Evolutionary conservation across 1,284 basidiomycete genomes (phyloP), one percentile per base, ranked within the genome.

Genomic region (Ceratobasidium sp.): DNA sequence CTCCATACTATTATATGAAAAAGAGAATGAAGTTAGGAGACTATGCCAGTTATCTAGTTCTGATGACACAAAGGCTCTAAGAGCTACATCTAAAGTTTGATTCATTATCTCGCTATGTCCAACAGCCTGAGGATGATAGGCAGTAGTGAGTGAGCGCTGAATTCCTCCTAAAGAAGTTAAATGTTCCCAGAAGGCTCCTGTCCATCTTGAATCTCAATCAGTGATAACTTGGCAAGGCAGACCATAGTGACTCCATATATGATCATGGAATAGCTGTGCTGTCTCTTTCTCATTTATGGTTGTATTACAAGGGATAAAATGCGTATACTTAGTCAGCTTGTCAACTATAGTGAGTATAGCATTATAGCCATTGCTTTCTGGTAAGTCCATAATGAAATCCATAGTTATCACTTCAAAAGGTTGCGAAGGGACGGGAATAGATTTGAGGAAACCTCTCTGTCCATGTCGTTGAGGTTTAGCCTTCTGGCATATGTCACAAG

Each of bases 361-460:
- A 78, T 84, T 82, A 79, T 76, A 86, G 0, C 85, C 84, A 2
- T 82, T 79, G 0, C 84, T 85, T 9, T 9, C 5, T 0, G 88
- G 88, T 0, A 90, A 82, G 23, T 84, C 83, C 6, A 83, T 83
- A 42, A 90, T 88, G 66, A 87, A 83, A 78, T 90, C 88, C 84
- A 89, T 85, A 0, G 85, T 85, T 5, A 89, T 82, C 0, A 83
- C 82, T 42, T 81, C 81, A 83, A 85, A 90, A 0, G 87, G 88
- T 15, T 81, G 52, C 59, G 78, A 7, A 3, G 87, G 86, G 13
- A 87, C 84, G 0, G 82, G 82, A n/a, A 87, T 82, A 0, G 85
- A 84, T 74, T 83, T 80, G 10, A 90, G 81, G 0, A 82, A 64
- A 1, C 88, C 87, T 50, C 81, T 80, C 3, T 82, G 82, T 28